These are phyloP conservation scores for Thozetella sp. DNA, from an alignment of 495 filamentous ascomycete species.

Conservation along the genomic window DNA sequence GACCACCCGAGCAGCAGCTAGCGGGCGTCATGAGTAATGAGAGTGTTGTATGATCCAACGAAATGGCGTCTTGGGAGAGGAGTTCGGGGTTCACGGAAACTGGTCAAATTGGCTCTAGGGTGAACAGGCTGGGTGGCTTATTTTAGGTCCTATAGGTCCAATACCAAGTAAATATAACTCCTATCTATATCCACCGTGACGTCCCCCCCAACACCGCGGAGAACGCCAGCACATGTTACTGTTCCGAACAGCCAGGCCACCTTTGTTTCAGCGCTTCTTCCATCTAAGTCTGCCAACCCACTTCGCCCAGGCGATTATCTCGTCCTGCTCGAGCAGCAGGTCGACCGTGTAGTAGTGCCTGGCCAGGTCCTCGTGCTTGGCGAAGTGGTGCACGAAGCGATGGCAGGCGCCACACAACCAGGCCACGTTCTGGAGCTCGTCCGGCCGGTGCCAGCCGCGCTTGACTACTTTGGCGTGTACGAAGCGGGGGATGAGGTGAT, in stretches of 20 bases:
- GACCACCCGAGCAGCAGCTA: background rate
- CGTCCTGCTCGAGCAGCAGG: conserved; percentile 66
- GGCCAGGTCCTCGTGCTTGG: conserved; percentile 79
- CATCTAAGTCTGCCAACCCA: conserved; percentile 70
- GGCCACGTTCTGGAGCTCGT: conserved; percentile 77
- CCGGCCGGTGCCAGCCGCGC: conserved; percentile 78
- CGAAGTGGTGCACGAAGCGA: conserved; percentile 78
- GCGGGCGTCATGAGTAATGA: background rate
- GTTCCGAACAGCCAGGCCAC: background rate
- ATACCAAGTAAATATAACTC: background rate
- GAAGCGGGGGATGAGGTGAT: conserved; percentile 78
- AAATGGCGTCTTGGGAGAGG: background rate
- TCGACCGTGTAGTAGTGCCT: conserved; percentile 74
- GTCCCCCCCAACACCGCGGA: no score
- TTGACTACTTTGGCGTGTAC: conserved; percentile 80
- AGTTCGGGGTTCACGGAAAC: background rate
- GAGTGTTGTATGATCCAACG: background rate
- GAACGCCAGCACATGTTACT: no score
- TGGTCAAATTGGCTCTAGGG: background rate
- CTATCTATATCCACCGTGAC: background rate
- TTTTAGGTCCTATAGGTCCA: no score
- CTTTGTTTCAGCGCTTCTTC: conserved; percentile 50
- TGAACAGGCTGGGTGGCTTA: no score
- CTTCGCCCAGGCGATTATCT: conserved; percentile 68
- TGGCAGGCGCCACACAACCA: conserved; percentile 92